A percentile compares a stretch with the other conserved stretches of the same genome.
Evolutionary conservation across 2,329 filamentous ascomycete species (phyloP).

Genomic region (Hypomyces rosellus): DNA sequence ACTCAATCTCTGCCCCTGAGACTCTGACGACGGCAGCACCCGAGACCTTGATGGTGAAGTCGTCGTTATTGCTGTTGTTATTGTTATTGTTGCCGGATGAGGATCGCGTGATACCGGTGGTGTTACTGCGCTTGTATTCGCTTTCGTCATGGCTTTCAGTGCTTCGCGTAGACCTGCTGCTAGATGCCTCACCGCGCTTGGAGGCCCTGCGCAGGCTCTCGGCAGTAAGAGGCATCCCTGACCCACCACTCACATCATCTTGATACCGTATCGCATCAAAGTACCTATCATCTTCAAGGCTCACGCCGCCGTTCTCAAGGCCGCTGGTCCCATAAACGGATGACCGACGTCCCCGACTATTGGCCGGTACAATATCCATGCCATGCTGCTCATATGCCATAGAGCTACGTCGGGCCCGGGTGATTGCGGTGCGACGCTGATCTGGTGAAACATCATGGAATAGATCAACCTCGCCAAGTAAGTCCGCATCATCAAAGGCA

Average conservation of each 20-base stretch:
- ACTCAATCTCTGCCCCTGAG: slow-evolving; percentile 52
- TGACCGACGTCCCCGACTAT: slow-evolving; percentile 29
- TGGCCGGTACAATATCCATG: slow-evolving; percentile 35
- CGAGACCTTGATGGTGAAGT: slow-evolving; percentile 56
- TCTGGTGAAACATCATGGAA: slow-evolving; percentile 36
- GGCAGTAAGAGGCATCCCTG: slow-evolving; percentile 45
- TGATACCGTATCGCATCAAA: slow-evolving; percentile 41
- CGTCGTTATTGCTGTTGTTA: slow-evolving; percentile 32
- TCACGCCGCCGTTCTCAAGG: slow-evolving; percentile 27
- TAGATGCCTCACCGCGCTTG: slow-evolving; percentile 39
- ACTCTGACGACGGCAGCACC: slow-evolving; percentile 51
- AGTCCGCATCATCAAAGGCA: slow-evolving; percentile 34
- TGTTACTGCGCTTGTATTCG: slow-evolving; percentile 55
- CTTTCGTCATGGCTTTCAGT: slow-evolving; percentile 57
- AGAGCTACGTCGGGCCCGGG: slow-evolving; percentile 30
- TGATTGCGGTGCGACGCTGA: slow-evolving; percentile 23
- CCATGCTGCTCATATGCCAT: slow-evolving; percentile 33
- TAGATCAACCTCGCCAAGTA: slow-evolving; percentile 27
- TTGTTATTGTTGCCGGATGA: slow-evolving; percentile 37
- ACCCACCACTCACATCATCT: slow-evolving; percentile 42
- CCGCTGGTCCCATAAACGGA: slow-evolving; percentile 35
- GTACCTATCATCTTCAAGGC: slow-evolving; percentile 34
- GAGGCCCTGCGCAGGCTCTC: slow-evolving; percentile 48
- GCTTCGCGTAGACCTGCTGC: slow-evolving; percentile 52
- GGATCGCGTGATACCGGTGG: slow-evolving; percentile 54